Conservation (phyloP, 2,329 filamentous ascomycete species). For the Colletotrichum filicis region DNA sequence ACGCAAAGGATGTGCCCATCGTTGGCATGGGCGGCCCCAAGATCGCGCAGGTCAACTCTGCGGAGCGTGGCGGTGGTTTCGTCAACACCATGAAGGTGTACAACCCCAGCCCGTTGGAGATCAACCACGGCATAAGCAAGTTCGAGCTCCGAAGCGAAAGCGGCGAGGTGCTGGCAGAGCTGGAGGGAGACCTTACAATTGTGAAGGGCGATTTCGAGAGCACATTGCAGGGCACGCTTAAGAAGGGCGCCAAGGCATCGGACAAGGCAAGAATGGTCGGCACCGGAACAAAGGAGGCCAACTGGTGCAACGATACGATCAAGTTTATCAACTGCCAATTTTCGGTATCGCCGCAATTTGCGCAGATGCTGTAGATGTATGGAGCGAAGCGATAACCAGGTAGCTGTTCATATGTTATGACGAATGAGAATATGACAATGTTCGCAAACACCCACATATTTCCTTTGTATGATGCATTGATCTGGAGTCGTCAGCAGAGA, state of each 20-base stretch:
- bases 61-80: constrained; percentile 35
- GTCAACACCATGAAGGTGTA: constrained; percentile 40
- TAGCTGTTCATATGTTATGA: constrained; percentile 2
- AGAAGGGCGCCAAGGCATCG: constrained; percentile 29
- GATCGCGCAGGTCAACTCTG: constrained; percentile 37
- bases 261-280: constrained; percentile 41
- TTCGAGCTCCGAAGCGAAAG: constrained; percentile 45
- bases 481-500: background rate
- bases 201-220: constrained; percentile 42
- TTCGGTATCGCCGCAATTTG: constrained; percentile 30
- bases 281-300: constrained; percentile 38
- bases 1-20: constrained; percentile 43
- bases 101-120: constrained; percentile 46
- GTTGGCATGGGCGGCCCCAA: constrained; percentile 41
- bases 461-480: constrained; percentile 6
- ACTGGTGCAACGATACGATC: constrained; percentile 44
- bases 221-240: constrained; percentile 39
- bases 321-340: constrained; percentile 39
- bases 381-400: background rate
- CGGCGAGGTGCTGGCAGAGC: constrained; percentile 40
- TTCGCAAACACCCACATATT: background rate
- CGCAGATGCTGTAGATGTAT: constrained; percentile 13
- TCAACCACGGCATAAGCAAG: constrained; percentile 43
- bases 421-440: constrained; percentile 21
- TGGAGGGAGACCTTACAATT: constrained; percentile 44